Evolutionary conservation across 805 yeast species (phyloP).

Genomic region (Kazachstania psychrophila): DNA sequence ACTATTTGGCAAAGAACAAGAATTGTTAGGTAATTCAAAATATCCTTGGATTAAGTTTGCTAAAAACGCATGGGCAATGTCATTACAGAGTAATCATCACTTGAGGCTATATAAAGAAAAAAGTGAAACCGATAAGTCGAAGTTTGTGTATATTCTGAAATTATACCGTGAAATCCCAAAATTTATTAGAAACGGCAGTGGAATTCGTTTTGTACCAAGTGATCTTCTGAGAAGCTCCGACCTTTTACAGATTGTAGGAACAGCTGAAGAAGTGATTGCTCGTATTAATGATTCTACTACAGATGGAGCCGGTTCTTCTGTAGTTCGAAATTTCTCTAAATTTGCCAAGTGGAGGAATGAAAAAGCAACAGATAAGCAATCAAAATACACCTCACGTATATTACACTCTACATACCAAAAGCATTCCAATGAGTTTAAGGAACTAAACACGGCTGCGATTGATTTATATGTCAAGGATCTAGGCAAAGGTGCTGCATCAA

Average conservation of each 20-base stretch:
- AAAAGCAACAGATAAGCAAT: constrained; percentile 26
- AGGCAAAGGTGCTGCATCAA: constrained; percentile 24
- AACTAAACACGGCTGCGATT: constrained; percentile 1
- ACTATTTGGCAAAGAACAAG: constrained; percentile 11
- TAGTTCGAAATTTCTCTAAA: constrained; percentile 12
- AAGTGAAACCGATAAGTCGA: constrained; percentile 9
- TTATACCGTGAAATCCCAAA: constrained; percentile 15
- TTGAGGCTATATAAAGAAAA: constrained; percentile 22
- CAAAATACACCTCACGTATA: not conserved
- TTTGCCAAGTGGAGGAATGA: constrained; percentile 29
- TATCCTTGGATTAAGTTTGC: constrained; percentile 32
- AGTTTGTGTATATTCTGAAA: constrained; percentile 10
- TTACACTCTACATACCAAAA: constrained; percentile 6
- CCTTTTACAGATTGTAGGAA: constrained; percentile 11
- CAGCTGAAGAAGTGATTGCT: constrained; percentile 21
- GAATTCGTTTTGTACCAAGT: constrained; percentile 9
- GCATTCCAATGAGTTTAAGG: constrained; percentile 4
- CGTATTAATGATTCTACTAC: not conserved
- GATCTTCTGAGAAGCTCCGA: constrained; percentile 9
- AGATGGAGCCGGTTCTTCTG: not conserved
- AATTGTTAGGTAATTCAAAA: constrained; percentile 16
- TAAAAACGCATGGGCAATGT: constrained; percentile 27
- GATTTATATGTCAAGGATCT: constrained; percentile 6
- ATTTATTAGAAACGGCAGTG: constrained; percentile 10
- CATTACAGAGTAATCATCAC: constrained; percentile 14